These are phyloP conservation scores for Aspergillus proliferans DNA, from an alignment of 2,329 filamentous ascomycete genomes.

Conservation along the genomic window DNA sequence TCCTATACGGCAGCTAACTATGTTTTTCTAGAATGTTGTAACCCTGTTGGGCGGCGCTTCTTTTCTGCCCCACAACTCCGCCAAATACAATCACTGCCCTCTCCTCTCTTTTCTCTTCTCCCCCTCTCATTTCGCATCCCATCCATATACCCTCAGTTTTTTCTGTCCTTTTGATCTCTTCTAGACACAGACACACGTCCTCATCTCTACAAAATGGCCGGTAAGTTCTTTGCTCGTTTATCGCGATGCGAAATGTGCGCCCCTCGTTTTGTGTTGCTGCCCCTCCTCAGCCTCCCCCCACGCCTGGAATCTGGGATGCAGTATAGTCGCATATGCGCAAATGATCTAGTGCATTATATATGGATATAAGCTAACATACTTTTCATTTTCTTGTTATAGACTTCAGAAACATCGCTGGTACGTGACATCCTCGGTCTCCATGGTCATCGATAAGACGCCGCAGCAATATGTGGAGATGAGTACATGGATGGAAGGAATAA, in stretches of 20 bases:
- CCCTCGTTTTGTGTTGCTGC: neutral
- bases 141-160: conserved; percentile 18
- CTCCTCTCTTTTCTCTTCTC: conserved; percentile 5
- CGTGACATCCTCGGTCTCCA: conserved; percentile 12
- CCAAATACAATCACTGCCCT: conserved; percentile 13
- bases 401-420: conserved; percentile 36
- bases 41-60: conserved; percentile 4
- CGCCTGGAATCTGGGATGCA: conserved; percentile 1
- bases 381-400: conserved; percentile 18
- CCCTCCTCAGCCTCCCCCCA: neutral
- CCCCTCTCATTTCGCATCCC: conserved; percentile 5
- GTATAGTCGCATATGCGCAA: neutral
- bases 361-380: conserved; percentile 8
- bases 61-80: conserved; percentile 21
- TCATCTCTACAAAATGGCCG: conserved; percentile 26
- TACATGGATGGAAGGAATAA: neutral
- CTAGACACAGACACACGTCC: neutral
- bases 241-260: neutral
- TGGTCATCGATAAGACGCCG: neutral
- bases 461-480: neutral
- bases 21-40: too few species aligned
- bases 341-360: neutral
- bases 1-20: neutral
- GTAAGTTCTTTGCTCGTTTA: conserved; percentile 17
- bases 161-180: conserved; percentile 3